These are phyloP conservation scores for Lentinula detonsa DNA, from an alignment of 768 basidiomycete species.

Conservation along the genomic window DNA sequence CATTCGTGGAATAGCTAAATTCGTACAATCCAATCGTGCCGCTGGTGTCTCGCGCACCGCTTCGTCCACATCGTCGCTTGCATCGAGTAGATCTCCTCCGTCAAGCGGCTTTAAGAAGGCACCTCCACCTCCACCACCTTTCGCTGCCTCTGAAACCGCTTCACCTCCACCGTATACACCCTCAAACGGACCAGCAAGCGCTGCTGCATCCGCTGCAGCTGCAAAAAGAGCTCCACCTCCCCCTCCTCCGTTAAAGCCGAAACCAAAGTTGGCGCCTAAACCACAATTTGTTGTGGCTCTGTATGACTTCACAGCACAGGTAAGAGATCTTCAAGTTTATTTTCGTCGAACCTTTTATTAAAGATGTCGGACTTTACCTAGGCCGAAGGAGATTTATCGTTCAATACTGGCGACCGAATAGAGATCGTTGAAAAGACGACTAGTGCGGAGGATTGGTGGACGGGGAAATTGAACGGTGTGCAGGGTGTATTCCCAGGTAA, in stretches of 20 bases:
- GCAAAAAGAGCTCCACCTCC: conserved; percentile 83
- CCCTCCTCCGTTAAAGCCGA: conserved; percentile 86
- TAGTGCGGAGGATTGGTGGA: conserved; percentile 97
- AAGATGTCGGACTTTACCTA: conserved; percentile 17
- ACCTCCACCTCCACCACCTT: conserved; percentile 47
- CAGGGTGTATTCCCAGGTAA: conserved; percentile 90
- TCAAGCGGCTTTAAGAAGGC: conserved; percentile 40
- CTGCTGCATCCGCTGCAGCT: conserved; percentile 24
- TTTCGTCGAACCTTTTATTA: background rate
- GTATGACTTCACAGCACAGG: conserved; percentile 93
- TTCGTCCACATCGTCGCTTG: conserved; percentile 19
- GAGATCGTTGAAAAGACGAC: conserved; percentile 80
- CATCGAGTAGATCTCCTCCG: conserved; percentile 19
- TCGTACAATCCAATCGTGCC: conserved; percentile 53
- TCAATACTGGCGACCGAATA: conserved; percentile 85
- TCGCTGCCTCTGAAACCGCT: conserved; percentile 21
- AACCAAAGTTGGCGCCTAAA: conserved; percentile 63
- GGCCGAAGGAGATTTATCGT: conserved; percentile 91
- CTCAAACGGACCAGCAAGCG: conserved; percentile 13
- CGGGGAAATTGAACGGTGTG: conserved; percentile 73
- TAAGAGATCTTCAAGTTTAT: conserved; percentile 21
- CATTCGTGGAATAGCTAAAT: conserved; percentile 40
- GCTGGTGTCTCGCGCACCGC: conserved; percentile 19
- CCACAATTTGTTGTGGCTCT: conserved; percentile 83
- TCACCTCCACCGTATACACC: conserved; percentile 46